Conservation (phyloP, 305 asterid genomes). For the Stenogyne calaminthoides region DNA sequence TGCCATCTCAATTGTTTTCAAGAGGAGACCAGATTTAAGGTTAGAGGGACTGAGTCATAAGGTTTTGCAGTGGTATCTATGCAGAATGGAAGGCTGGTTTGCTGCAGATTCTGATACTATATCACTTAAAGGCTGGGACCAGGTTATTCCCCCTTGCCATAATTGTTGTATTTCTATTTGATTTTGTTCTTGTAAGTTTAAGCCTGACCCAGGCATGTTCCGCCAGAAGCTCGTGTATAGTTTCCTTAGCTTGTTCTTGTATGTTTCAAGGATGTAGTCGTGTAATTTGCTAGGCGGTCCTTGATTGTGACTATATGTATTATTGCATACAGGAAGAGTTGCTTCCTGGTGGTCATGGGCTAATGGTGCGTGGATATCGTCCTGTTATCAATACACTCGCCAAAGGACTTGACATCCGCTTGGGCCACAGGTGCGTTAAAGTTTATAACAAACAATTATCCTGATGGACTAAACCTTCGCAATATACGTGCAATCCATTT, state of each 20-base stretch:
- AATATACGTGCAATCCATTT: neutral
- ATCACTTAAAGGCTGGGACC: constrained; percentile 91
- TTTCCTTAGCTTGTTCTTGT: neutral
- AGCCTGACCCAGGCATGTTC: no score
- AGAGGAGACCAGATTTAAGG: constrained; percentile 84
- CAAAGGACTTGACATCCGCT: constrained; percentile 88
- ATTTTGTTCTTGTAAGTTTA: neutral
- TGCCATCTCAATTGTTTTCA: constrained; percentile 70
- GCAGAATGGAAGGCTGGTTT: constrained; percentile 99
- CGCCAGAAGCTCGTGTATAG: no score
- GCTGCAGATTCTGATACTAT: constrained; percentile 97
- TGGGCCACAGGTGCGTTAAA: constrained; percentile 66
- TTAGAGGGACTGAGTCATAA: constrained; percentile 77
- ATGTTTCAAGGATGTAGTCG: neutral
- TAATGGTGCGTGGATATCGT: constrained; percentile 91
- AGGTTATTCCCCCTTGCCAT: constrained; percentile 45
- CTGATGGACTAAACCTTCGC: neutral
- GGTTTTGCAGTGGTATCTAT: constrained; percentile 96
- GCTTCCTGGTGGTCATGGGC: constrained; percentile 95
- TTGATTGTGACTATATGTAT: neutral
- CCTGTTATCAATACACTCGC: constrained; percentile 93
- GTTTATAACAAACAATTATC: neutral
- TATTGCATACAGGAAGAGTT: constrained; percentile 60
- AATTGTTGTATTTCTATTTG: neutral
- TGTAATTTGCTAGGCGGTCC: neutral